These are phyloP conservation scores for Fusarium cyanostomum DNA, from an alignment of 2,329 filamentous ascomycete genomes.

Conservation along the genomic window DNA sequence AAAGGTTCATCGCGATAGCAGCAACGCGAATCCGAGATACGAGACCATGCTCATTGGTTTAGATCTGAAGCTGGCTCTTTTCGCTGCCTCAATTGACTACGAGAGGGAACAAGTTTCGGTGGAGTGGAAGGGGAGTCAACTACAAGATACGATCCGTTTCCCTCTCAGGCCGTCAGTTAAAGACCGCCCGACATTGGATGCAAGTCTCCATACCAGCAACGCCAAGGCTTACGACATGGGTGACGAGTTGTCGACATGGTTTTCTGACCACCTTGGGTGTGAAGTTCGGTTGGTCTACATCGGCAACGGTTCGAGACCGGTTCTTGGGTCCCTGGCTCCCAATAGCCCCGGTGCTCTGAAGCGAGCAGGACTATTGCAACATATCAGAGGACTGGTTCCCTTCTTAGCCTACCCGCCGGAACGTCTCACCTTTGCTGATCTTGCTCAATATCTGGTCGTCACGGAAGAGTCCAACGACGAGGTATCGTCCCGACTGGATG, in stretches of 20 bases:
- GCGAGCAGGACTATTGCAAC: neutral
- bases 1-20: slow-evolving; percentile 23
- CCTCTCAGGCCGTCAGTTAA: slow-evolving; percentile 16
- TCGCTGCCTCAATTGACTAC: slow-evolving; percentile 21
- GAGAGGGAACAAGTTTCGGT: neutral
- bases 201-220: slow-evolving; percentile 27
- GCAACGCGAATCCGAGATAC: neutral
- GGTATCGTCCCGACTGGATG: slow-evolving; percentile 20
- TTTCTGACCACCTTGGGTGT: slow-evolving; percentile 27
- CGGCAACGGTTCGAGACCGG: slow-evolving; percentile 33
- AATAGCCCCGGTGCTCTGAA: slow-evolving; percentile 33
- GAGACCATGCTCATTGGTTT: slow-evolving; percentile 39
- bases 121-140: neutral
- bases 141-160: slow-evolving; percentile 9
- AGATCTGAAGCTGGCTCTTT: slow-evolving; percentile 32
- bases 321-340: slow-evolving; percentile 36
- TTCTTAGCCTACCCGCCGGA: slow-evolving; percentile 17
- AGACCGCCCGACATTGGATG: neutral
- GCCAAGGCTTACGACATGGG: slow-evolving; percentile 38
- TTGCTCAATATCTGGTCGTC: slow-evolving; percentile 38
- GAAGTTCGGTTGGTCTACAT: slow-evolving; percentile 35
- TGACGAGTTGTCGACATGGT: slow-evolving; percentile 30
- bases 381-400: slow-evolving; percentile 8
- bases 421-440: slow-evolving; percentile 28
- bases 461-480: slow-evolving; percentile 39